Evolutionary conservation across 345 rosid species (phyloP), one percentile per base, ranked within the genome.

Genomic region (Boechera divaricarpa): DNA sequence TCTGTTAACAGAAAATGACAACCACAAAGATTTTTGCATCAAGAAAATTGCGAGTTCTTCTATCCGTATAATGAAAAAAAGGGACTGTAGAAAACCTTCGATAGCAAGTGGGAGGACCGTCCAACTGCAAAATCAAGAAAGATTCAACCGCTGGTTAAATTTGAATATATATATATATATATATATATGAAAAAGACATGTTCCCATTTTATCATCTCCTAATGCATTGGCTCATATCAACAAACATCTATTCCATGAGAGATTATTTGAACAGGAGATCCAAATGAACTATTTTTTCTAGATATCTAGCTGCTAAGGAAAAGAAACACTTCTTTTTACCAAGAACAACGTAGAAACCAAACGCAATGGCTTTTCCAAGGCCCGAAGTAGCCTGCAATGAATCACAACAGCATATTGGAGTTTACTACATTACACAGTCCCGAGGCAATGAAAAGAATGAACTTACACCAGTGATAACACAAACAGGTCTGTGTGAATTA

Each of bases 311-410:
- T 70, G 10, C 42, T 3, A 63, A 75, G 21, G 5, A 12, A 63
- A 76, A 16, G 42, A 29, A 61, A 52, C 16, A 64, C 2, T 9
- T 52, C 36, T 21, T 0, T 21, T 21, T 86, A 94, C 98, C 97
- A 33, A 94, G 91, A 81, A 89, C 82, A 68, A 92, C 83, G 33
- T 67, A 84, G 80, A 89, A 92, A 18, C 97, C 97, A 79, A 61
- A 75, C 9, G 97, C 97, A 13, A 92, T 85, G 2, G 93, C 93
- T 7, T 85, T 87, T 24, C 98, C 98, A 35, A 92, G 57, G 28
- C 98, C 98, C 24, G 97, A 94, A 51, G 95, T 87, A 76, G 95
- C 93, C 98, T 92, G 72, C 62, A 77, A 52, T 26, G 70, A 75
- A 79, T 7, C 45, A 39, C 62, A 35, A 7, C 29, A 77, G 10